phyloP scores from a whole-genome alignment of 441 rosid species.

The Metrosideros polymorpha region DNA sequence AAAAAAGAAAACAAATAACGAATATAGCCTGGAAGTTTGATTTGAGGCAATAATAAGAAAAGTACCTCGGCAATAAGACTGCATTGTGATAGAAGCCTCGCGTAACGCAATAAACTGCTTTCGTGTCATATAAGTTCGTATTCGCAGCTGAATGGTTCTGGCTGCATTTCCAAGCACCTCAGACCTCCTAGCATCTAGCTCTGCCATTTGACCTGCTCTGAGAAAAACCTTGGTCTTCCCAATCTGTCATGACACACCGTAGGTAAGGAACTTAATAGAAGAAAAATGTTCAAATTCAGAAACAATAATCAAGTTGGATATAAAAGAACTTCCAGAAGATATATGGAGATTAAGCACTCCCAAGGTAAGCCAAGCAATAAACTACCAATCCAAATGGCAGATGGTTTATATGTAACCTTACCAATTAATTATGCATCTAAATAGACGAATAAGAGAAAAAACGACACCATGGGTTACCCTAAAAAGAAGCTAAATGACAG shows the following conservation, averaged over 20 bases:
- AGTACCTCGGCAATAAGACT: conserved; percentile 59
- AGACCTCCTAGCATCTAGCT: conserved; percentile 68
- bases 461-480: not conserved
- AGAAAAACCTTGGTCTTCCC: conserved; percentile 66
- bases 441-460: not conserved
- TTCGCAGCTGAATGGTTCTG: conserved; percentile 51
- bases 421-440: not conserved
- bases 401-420: not conserved
- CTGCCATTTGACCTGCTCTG: conserved; percentile 87
- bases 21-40: not conserved
- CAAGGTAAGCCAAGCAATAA: not conserved
- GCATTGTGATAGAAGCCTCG: conserved; percentile 44
- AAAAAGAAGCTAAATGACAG: not conserved
- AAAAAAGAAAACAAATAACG: not conserved
- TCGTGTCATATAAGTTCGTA: conserved; percentile 44
- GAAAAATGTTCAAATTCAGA: not conserved
- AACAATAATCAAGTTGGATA: not conserved
- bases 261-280: not conserved
- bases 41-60: not conserved
- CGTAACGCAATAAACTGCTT: conserved; percentile 41
- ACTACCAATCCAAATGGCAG: not conserved
- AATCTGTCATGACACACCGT: conserved; percentile 28
- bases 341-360: not conserved
- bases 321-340: not conserved
- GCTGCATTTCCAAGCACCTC: conserved; percentile 73